Conservation (phyloP, 306 rosid genomes). For the Lathyrus aphaca region DNA sequence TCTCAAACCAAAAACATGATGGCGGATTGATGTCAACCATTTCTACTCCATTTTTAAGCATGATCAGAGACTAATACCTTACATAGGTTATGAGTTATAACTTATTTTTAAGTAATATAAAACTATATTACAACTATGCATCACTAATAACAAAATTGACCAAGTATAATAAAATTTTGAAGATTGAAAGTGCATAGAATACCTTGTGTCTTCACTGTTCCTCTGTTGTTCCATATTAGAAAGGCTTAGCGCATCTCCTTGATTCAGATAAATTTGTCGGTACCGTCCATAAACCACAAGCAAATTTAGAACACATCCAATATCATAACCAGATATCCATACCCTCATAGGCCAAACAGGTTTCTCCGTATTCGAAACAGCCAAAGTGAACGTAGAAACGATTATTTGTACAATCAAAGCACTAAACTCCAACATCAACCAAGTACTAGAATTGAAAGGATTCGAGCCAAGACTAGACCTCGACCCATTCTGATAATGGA, state of each 20-base stretch:
- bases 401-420: constrained; percentile 73
- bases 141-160: constrained; percentile 20
- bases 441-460: constrained; percentile 83
- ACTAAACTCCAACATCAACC: constrained; percentile 81
- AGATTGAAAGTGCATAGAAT: constrained; percentile 39
- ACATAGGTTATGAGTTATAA: not conserved
- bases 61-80: not conserved
- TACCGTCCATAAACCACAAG: constrained; percentile 81
- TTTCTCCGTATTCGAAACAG: constrained; percentile 70
- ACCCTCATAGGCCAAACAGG: constrained; percentile 99
- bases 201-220: constrained; percentile 79
- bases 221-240: constrained; percentile 78
- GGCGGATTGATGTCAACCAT: not conserved
- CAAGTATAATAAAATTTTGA: constrained; percentile 11
- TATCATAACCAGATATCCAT: constrained; percentile 85
- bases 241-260: constrained; percentile 57
- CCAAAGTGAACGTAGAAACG: constrained; percentile 57
- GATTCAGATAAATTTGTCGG: constrained; percentile 53
- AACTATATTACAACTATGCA: not conserved
- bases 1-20: not conserved
- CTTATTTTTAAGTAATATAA: not conserved
- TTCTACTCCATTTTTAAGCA: constrained; percentile 27
- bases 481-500: constrained; percentile 93
- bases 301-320: constrained; percentile 77
- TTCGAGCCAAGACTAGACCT: constrained; percentile 81